Evolutionary conservation across 2,329 filamentous ascomycete species (phyloP).

Genomic region (Phyllosticta paracitricarpa): DNA sequence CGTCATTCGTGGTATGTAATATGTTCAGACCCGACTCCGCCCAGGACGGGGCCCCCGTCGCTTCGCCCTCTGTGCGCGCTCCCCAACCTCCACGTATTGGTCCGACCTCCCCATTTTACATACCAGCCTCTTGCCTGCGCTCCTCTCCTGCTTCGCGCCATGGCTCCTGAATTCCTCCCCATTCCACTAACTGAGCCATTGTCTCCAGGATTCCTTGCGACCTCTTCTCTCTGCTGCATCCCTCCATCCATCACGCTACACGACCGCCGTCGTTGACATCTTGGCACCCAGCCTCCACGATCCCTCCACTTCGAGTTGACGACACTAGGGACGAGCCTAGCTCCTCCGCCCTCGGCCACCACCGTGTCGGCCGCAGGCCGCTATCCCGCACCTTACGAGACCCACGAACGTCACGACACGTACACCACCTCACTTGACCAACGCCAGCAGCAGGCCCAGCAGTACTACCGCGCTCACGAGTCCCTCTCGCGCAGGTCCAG

Average conservation of each 20-base stretch:
- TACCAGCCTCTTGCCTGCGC: conserved; percentile 10
- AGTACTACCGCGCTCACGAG: conserved; percentile 24
- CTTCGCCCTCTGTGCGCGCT: conserved; percentile 4
- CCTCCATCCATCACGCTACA: not conserved
- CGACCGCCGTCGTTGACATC: not conserved
- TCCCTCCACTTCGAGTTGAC: conserved; percentile 6
- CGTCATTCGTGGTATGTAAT: conserved; percentile 3
- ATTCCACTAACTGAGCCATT: not conserved
- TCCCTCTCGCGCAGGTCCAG: conserved; percentile 40
- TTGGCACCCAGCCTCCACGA: not conserved
- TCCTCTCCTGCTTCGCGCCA: conserved; percentile 3
- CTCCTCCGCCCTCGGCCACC: conserved; percentile 14
- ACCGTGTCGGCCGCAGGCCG: conserved; percentile 19
- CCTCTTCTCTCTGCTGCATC: not conserved
- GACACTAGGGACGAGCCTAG: conserved; percentile 5
- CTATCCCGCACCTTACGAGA: conserved; percentile 25
- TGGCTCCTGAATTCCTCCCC: not conserved
- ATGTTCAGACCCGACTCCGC: not conserved
- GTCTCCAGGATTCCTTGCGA: conserved; percentile 8
- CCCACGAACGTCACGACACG: conserved; percentile 25
- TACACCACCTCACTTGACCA: conserved; percentile 31
- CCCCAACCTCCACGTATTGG: conserved; percentile 7
- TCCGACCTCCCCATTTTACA: conserved; percentile 11
- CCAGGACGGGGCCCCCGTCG: not conserved
- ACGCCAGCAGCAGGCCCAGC: conserved; percentile 32